Conservation (phyloP, 164 flowering plant genomes). For the Liquidambar formosana region DNA sequence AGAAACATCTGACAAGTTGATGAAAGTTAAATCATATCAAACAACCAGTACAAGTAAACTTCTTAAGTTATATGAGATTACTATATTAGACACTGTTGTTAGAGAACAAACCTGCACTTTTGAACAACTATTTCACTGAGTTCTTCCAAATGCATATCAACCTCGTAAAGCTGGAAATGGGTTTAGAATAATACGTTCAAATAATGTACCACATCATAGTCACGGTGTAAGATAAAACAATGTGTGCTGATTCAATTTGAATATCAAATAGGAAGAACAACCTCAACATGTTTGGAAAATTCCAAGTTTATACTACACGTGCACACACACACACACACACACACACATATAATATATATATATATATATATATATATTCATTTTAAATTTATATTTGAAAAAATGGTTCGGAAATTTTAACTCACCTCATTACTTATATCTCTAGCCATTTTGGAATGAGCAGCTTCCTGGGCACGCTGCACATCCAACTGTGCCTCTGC, state of each 20-base stretch:
- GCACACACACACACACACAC: no score
- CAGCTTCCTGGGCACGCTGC: slow-evolving; percentile 81
- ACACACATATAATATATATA: no score
- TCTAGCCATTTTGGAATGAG: slow-evolving; percentile 66
- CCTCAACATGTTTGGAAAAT: background rate
- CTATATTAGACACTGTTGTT: background rate
- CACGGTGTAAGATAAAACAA: background rate
- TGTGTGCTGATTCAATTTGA: background rate
- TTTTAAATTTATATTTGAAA: no score
- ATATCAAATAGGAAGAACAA: background rate
- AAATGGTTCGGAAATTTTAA: background rate
- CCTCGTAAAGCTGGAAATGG: slow-evolving; percentile 65
- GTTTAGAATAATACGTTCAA: background rate
- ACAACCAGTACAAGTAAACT: slow-evolving; percentile 1
- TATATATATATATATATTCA: no score
- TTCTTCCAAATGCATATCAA: slow-evolving; percentile 70
- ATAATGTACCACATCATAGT: background rate
- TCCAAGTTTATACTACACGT: no score
- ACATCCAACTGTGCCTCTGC: slow-evolving; percentile 60
- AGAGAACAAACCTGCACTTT: slow-evolving; percentile 76
- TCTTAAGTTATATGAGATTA: background rate
- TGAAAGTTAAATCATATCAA: background rate
- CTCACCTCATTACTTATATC: slow-evolving; percentile 72
- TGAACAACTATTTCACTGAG: slow-evolving; percentile 74
- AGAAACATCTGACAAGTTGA: no score